Base-by-base conservation (phyloP, 1,139 yeast genomes). In the Wickerhamiella pararugosa region DNA sequence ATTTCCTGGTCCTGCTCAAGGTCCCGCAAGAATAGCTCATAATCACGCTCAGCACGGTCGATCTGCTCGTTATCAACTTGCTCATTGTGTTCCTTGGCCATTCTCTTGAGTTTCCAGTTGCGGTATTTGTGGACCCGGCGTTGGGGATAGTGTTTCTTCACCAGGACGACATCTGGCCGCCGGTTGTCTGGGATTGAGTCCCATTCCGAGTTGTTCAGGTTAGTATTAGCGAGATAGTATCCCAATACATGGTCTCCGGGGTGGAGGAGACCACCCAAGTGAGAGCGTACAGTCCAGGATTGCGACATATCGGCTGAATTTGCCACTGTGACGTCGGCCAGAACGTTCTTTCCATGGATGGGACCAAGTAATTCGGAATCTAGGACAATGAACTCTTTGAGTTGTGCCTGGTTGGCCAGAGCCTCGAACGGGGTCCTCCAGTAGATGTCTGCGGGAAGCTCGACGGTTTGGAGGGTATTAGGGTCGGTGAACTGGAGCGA, bases 161-260 rank as follows among this genome's bases (percentile, higher is more conserved):
- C 94, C 45, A 90, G 65, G 4, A 87, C 73, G 37, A 90, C 94
- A 56, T 90, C 98, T n/a, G 95, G 94, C 29, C 75, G 64, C 49
- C 74, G 75, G 46, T 68, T 70, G 5, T 70, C 60, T 50, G 75
- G 77, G 48, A 81, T 65, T 11, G 71, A 61, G 53, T 90, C 99
- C 77, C 84, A 90, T 46, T 80, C 66, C 21, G 77, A 87, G 39
- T 81, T 77, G 66, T 90, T 90, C 63, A 82, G 82, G 61, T 90
- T 90, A 43, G 94, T 70, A 59, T 83, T 86, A 30, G 76, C 69
- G 44, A 87, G 65, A 59, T 71, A 87, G 63, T 90, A 90, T 41
- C 98, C 98, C 71, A 86, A 67, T 35, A 78, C 94, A 7, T 93
- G 77, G 61, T 90, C 98, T 51, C 98, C 99, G 1, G 97, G 94